Conservation (phyloP, 345 rosid species). For the Eucalyptus cladocalyx region DNA sequence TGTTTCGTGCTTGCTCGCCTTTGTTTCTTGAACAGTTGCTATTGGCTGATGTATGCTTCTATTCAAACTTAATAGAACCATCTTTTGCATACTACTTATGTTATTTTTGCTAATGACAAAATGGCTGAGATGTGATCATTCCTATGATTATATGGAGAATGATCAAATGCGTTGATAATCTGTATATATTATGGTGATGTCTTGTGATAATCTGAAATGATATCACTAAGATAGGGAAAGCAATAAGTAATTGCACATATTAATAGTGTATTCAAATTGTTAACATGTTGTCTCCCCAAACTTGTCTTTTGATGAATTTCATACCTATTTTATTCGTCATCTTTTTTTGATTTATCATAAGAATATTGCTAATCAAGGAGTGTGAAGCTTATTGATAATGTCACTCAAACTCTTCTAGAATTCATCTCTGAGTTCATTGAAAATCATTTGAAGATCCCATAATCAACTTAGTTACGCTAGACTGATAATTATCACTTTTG, state of each 20-base stretch:
- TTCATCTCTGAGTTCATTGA: not conserved
- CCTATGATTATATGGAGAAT: not conserved
- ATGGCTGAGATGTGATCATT: not conserved
- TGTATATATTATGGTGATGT: not conserved
- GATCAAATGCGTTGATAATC: not conserved
- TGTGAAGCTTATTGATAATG: not conserved
- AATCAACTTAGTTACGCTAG: not conserved
- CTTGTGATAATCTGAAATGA: not conserved
- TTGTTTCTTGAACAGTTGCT: not conserved
- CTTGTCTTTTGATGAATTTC: not conserved
- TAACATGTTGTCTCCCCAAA: not conserved
- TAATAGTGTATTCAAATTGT: not conserved
- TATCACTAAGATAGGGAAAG: not conserved
- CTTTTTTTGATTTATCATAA: no score
- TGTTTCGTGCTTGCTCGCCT: not conserved
- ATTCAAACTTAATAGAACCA: not conserved
- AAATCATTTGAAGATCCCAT: not conserved
- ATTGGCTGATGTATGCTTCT: not conserved
- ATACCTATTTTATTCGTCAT: not conserved
- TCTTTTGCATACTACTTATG: not conserved
- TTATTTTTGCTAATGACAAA: not conserved
- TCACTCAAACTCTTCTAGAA: not conserved
- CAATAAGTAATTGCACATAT: not conserved
- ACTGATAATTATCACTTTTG: not conserved
- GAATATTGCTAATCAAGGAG: not conserved